A percentile compares a stretch with the other conserved stretches of the same genome.
These are phyloP conservation scores for Haplosporangium gracile DNA, from an alignment of 192 early-diverging fungal species.

Conservation along the genomic window DNA sequence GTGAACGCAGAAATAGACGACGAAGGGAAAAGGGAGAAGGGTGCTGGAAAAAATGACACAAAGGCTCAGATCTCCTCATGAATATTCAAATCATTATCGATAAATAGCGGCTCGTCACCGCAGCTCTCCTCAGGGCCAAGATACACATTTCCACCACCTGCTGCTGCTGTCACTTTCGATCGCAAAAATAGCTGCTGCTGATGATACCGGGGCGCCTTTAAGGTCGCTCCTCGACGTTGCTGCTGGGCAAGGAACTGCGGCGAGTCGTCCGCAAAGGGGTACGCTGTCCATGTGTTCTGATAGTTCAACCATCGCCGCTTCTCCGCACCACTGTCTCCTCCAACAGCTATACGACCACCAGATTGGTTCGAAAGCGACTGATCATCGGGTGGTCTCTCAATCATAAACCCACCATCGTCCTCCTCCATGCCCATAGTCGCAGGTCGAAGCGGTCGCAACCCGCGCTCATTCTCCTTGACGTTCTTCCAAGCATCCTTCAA, in stretches of 20 bases:
- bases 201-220: conserved; percentile 24
- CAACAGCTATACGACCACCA: neutral
- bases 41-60: neutral
- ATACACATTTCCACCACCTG: neutral
- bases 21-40: no score
- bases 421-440: conserved; percentile 7
- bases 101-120: conserved; percentile 54
- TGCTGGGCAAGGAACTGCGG: conserved; percentile 38
- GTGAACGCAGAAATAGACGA: no score
- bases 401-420: conserved; percentile 12
- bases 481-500: conserved; percentile 53
- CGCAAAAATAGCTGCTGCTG: neutral
- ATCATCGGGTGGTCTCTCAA: neutral
- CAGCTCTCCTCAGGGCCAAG: conserved; percentile 43
- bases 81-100: conserved; percentile 50
- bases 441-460: conserved; percentile 25
- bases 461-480: conserved; percentile 41
- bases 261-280: conserved; percentile 46
- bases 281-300: conserved; percentile 50
- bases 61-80: conserved; percentile 32
- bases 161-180: neutral
- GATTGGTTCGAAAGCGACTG: neutral
- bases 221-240: conserved; percentile 29
- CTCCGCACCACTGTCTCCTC: conserved; percentile 9
- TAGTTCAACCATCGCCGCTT: conserved; percentile 50